Base-by-base conservation (phyloP, 179 eudicot genomes). In the Gypsophila paniculata region DNA sequence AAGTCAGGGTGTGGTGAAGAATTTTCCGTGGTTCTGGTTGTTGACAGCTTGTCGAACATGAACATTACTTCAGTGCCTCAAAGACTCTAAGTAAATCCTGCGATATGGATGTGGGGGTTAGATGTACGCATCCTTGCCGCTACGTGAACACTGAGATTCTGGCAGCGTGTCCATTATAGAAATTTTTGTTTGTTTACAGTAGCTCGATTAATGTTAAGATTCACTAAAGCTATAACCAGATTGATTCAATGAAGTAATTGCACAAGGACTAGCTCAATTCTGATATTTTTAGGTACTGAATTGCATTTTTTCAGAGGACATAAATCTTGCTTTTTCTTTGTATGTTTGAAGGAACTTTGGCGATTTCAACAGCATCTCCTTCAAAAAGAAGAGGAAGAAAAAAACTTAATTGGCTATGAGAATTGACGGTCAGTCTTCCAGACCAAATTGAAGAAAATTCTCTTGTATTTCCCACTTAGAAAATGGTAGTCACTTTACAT, bases 401-500 rank as follows among this genome's bases (percentile, higher is more conserved):
- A 10, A 48, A 51, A 46, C 3, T 60, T 59, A n/a, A 25, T 39
- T 73, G 76, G 19, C 58, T 38, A 55, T 52, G 69, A 59, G 68
- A 23, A 65, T 18, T 64, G 57, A 61, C 25, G 54, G 67, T 53
- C 51, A 66, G 68, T 44, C 73, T 25, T 68, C 55, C 65, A 22
- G 48, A 68, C 74, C 46, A 25, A 25, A 65, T 44, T 46, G 36
- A 46, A 65, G 70, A 48, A 57, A 68, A n/a, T 25, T 49, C 7
- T 29, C 42, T 67, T 32, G 74, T 55, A 77, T 58, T 68, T 46
- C 54, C 61, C 62, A 57, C 70, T 61, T 21, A 46, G 67, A 68
- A 76, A 52, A 38, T 14, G 54, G 63, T 74, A 18, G 22, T 68
- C 73, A 44, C 65, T 78, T 73, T 69, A 34, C 18, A 64, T 69